These are phyloP conservation scores for Aureococcus anophagefferens DNA, from an alignment of 108 stramenopile species.

Conservation along the genomic window DNA sequence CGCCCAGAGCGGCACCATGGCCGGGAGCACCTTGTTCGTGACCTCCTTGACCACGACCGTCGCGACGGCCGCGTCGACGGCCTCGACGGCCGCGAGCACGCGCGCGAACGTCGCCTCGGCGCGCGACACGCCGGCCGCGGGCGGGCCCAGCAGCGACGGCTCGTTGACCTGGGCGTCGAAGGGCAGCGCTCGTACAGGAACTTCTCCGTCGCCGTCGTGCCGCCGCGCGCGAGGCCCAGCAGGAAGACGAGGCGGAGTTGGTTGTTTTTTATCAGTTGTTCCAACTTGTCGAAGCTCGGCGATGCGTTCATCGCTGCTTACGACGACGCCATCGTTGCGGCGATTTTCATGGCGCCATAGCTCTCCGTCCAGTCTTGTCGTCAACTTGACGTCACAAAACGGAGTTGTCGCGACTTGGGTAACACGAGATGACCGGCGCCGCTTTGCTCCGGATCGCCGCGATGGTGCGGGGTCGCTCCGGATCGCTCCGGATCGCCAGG, in stretches of 20 bases:
- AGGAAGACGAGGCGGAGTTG: not conserved
- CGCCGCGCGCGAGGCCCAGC: not conserved
- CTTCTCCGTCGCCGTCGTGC: not conserved
- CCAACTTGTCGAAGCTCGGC: too few species aligned
- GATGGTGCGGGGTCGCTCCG: too few species aligned
- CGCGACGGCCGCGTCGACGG: not conserved
- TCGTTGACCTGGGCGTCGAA: constrained; percentile 1
- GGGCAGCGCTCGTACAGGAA: not conserved
- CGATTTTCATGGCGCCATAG: too few species aligned
- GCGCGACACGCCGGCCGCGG: not conserved
- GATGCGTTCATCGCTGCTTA: too few species aligned
- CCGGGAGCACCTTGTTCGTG: not conserved
- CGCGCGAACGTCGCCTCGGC: not conserved
- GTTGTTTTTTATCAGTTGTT: too few species aligned
- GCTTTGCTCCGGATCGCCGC: too few species aligned
- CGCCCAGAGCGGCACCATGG: not conserved
- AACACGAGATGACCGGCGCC: too few species aligned
- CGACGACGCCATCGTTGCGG: too few species aligned
- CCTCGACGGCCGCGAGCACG: not conserved
- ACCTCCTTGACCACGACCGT: not conserved
- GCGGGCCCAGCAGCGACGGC: not conserved
- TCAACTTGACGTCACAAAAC: too few species aligned
- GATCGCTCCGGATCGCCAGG: too few species aligned
- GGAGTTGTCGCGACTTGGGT: too few species aligned
- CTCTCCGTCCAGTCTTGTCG: too few species aligned